Conservation (phyloP, 2,329 filamentous ascomycete genomes). For the Graphiopsis chlorocephala region DNA sequence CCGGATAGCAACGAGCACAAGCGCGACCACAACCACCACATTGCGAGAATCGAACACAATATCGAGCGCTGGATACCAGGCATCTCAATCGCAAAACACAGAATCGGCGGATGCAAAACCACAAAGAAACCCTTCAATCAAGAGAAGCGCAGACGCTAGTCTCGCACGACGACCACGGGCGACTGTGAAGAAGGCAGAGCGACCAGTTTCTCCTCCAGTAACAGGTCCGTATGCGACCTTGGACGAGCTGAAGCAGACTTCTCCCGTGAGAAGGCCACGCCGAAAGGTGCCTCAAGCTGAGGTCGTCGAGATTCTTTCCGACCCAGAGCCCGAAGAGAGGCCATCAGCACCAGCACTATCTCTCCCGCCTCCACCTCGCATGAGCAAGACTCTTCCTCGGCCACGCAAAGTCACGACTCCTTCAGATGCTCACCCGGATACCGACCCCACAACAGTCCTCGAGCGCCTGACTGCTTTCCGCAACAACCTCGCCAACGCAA, state of each 20-base stretch:
- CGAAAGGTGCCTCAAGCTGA: constrained; percentile 29
- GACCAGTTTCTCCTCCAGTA: constrained; percentile 27
- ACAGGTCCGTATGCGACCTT: constrained; percentile 32
- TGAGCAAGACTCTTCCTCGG: constrained; percentile 29
- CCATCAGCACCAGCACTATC: constrained; percentile 19
- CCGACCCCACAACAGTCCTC: constrained; percentile 46
- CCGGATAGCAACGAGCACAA: constrained; percentile 18
- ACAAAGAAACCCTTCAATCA: constrained; percentile 24
- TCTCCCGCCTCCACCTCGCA: constrained; percentile 30
- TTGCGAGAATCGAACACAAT: constrained; percentile 27
- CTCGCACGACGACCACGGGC: constrained; percentile 35
- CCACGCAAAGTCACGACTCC: constrained; percentile 21
- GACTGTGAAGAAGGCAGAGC: constrained; percentile 21
- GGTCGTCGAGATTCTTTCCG: constrained; percentile 37
- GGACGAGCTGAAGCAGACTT: constrained; percentile 31
- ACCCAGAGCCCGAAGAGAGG: constrained; percentile 30
- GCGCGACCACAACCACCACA: constrained; percentile 17
- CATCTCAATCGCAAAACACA: constrained; percentile 23
- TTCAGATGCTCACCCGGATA: constrained; percentile 33
- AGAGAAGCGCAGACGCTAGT: constrained; percentile 36
- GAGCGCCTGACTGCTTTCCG: constrained; percentile 44
- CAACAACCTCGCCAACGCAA: constrained; percentile 45
- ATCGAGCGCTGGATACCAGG: constrained; percentile 26
- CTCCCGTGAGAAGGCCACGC: constrained; percentile 27
- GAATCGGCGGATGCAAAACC: constrained; percentile 29